Percentiles rank a stretch among this genome's conserved stretches.
Evolutionary conservation across 2,329 filamentous ascomycete species (phyloP).

Genomic region (Claviceps capensis): DNA sequence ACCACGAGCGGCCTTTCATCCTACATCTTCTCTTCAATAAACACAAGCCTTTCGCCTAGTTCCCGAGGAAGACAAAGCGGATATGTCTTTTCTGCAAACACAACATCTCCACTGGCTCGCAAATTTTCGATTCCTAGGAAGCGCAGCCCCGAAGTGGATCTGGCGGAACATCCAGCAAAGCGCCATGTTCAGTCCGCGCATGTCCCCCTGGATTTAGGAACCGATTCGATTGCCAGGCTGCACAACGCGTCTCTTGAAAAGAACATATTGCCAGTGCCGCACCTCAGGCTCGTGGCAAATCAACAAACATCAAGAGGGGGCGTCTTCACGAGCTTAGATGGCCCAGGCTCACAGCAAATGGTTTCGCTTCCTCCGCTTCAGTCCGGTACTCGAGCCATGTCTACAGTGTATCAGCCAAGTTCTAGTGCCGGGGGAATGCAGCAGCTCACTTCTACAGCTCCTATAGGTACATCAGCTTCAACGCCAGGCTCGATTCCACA

Average conservation of each 20-base stretch:
- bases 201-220: conserved; percentile 7
- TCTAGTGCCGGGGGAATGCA: conserved; percentile 23
- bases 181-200: conserved; percentile 21
- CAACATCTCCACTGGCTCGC: conserved; percentile 33
- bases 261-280: conserved; percentile 52
- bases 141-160: conserved; percentile 36
- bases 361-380: conserved; percentile 51
- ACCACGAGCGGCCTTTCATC: conserved; percentile 23
- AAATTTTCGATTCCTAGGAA: conserved; percentile 36
- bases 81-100: conserved; percentile 24
- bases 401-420: conserved; percentile 54
- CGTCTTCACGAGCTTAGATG: conserved; percentile 28
- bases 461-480: conserved; percentile 13
- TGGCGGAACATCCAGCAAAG: conserved; percentile 41
- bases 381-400: conserved; percentile 55
- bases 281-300: conserved; percentile 50
- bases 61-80: conserved; percentile 24
- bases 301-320: conserved; percentile 22
- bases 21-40: conserved; percentile 21
- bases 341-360: conserved; percentile 13
- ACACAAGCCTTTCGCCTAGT: conserved; percentile 27
- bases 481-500: conserved; percentile 9
- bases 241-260: conserved; percentile 12
- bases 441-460: conserved; percentile 20
- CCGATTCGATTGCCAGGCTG: conserved; percentile 9